phyloP scores from a whole-genome alignment of 257 asterid genomes.

The Solanum raphanifolium region DNA sequence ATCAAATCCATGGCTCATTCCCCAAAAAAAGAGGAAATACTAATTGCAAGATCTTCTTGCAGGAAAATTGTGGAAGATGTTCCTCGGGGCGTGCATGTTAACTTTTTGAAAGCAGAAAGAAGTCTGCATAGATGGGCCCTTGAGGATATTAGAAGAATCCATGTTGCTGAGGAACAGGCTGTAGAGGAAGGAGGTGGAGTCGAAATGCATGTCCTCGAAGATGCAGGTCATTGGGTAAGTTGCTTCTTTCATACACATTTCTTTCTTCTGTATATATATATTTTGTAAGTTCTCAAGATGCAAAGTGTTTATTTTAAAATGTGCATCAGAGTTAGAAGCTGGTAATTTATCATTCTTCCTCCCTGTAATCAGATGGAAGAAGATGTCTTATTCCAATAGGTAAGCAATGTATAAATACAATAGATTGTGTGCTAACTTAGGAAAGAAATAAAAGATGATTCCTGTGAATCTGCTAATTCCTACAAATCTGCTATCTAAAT shows the following conservation, averaged over 20 bases:
- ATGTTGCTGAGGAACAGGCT: constrained; percentile 92
- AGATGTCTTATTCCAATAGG: too few relatives aligned
- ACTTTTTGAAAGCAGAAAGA: constrained; percentile 92
- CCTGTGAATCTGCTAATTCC: too few relatives aligned
- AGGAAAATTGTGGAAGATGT: constrained; percentile 94
- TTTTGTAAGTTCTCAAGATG: not conserved
- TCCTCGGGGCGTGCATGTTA: constrained; percentile 87
- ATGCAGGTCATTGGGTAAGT: constrained; percentile 97
- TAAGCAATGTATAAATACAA: too few relatives aligned
- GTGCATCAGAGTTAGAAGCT: not conserved
- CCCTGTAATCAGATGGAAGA: too few relatives aligned
- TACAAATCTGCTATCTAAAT: too few relatives aligned
- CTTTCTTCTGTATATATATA: not conserved
- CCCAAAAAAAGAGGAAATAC: not conserved
- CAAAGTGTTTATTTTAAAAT: not conserved
- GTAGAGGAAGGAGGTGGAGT: constrained; percentile 92
- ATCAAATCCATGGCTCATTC: not conserved
- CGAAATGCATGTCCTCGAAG: constrained; percentile 97
- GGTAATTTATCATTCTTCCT: not conserved
- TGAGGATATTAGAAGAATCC: constrained; percentile 87
- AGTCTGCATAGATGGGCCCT: constrained; percentile 96
- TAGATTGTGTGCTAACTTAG: too few relatives aligned
- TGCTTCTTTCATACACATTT: not conserved
- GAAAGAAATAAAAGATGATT: not conserved
- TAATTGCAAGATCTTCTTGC: constrained; percentile 1